These are phyloP conservation scores for Russula abietina DNA, from an alignment of 768 basidiomycete genomes.

Conservation along the genomic window DNA sequence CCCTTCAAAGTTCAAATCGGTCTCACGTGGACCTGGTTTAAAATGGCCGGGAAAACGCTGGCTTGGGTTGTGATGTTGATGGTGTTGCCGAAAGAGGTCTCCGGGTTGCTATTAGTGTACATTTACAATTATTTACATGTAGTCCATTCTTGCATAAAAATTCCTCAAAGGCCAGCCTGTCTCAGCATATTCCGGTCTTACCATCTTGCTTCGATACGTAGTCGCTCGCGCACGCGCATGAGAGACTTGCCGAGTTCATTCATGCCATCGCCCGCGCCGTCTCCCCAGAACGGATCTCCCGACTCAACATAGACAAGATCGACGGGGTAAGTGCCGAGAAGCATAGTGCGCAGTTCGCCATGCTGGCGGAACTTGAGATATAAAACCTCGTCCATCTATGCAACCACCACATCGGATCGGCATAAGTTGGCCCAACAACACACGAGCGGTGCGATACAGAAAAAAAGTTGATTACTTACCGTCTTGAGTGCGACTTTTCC, in stretches of 20 bases:
- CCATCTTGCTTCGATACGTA: slow-evolving; percentile 32
- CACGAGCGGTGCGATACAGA: not conserved
- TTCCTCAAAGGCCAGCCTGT: no score
- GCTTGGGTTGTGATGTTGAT: no score
- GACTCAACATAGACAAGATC: no score
- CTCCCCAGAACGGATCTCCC: slow-evolving; percentile 63
- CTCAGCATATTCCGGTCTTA: no score
- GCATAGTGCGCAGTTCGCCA: slow-evolving; percentile 44
- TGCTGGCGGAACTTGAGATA: slow-evolving; percentile 70
- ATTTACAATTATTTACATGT: no score
- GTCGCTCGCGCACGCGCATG: slow-evolving; percentile 45
- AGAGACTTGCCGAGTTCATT: slow-evolving; percentile 64
- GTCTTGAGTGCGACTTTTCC: slow-evolving; percentile 41
- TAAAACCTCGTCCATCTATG: slow-evolving; percentile 64
- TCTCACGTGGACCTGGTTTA: no score
- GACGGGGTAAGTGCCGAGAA: slow-evolving; percentile 48
- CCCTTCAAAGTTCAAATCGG: no score
- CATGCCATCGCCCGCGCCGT: slow-evolving; percentile 45
- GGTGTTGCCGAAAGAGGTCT: no score
- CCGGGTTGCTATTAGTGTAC: no score
- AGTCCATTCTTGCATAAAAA: no score
- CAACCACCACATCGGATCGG: not conserved
- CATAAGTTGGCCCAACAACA: not conserved
- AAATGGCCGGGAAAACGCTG: no score
- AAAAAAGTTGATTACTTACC: slow-evolving; percentile 36